phyloP scores from a whole-genome alignment of 2,329 filamentous ascomycete genomes.

The Aureobasidium sp. region DNA sequence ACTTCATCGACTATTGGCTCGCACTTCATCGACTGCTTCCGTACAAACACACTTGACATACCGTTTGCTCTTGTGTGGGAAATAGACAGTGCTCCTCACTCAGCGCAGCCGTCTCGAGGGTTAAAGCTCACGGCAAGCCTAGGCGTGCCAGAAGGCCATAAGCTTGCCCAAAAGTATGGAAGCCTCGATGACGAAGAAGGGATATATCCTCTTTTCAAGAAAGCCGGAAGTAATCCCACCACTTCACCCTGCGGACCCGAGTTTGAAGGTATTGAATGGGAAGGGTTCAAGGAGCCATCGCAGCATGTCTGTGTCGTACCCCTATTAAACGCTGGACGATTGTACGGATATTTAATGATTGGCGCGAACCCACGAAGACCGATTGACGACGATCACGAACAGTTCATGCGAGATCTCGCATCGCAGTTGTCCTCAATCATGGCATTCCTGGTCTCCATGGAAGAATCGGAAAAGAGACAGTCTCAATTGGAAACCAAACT shows the following conservation, averaged over 20 bases:
- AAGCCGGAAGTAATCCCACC: neutral
- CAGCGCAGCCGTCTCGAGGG: neutral
- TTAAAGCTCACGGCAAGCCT: neutral
- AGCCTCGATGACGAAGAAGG: neutral
- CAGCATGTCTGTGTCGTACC: constrained; percentile 4
- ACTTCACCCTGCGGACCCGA: neutral
- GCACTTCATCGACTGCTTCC: neutral
- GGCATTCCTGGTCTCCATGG: constrained; percentile 1
- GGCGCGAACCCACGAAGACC: constrained; percentile 11
- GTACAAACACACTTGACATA: neutral
- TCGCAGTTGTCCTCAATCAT: constrained; percentile 9
- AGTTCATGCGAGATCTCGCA: constrained; percentile 12
- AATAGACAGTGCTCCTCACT: neutral
- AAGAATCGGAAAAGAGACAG: constrained; percentile 4
- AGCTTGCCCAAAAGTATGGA: neutral
- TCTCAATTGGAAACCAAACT: neutral
- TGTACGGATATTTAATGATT: constrained; percentile 11
- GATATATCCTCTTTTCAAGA: neutral
- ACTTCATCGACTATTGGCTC: neutral
- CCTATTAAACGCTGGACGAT: neutral
- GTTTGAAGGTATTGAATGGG: constrained; percentile 17
- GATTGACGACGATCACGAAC: constrained; percentile 12
- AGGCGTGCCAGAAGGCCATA: neutral
- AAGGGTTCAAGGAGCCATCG: constrained; percentile 17
- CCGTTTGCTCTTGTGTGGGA: neutral